These are phyloP conservation scores for Raddia distichophylla DNA, from an alignment of 176 grass and related monocot genomes.

Conservation along the genomic window DNA sequence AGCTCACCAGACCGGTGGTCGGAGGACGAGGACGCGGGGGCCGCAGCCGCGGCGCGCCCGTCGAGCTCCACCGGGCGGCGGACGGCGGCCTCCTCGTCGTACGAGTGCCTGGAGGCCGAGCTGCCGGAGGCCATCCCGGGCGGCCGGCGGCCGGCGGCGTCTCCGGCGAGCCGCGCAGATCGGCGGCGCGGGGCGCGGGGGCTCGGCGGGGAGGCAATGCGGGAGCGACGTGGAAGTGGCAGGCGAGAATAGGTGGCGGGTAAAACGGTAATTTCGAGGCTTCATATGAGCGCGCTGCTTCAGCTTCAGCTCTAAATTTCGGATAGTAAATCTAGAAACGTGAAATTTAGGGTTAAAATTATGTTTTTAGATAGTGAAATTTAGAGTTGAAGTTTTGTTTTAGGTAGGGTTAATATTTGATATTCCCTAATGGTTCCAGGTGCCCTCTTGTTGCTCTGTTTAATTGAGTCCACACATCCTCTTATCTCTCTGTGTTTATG, in stretches of 20 bases:
- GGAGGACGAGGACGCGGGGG: constrained; percentile 36
- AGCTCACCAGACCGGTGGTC: constrained; percentile 62
- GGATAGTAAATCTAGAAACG: no score
- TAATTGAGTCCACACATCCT: no score
- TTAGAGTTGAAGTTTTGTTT: no score
- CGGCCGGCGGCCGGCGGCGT: constrained; percentile 15
- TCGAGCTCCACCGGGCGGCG: constrained; percentile 61
- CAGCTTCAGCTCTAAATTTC: no score
- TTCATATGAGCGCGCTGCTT: background rate
- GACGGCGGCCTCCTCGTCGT: constrained; percentile 75
- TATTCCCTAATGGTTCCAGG: no score
- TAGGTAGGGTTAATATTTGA: no score
- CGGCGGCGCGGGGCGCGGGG: constrained; percentile 26
- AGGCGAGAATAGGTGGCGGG: constrained; percentile 28
- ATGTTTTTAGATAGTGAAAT: no score
- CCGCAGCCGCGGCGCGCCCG: constrained; percentile 35
- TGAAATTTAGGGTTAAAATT: no score
- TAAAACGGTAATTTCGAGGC: background rate
- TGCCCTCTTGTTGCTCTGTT: no score
- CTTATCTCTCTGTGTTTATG: background rate
- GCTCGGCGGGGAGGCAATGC: constrained; percentile 33
- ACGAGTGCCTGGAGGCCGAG: constrained; percentile 39
- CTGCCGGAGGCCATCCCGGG: constrained; percentile 32
- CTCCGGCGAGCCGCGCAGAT: constrained; percentile 42
- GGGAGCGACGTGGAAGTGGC: constrained; percentile 26